These are phyloP conservation scores for Trichophyton schoenleinii DNA, from an alignment of 2,329 filamentous ascomycete species.

Conservation along the genomic window DNA sequence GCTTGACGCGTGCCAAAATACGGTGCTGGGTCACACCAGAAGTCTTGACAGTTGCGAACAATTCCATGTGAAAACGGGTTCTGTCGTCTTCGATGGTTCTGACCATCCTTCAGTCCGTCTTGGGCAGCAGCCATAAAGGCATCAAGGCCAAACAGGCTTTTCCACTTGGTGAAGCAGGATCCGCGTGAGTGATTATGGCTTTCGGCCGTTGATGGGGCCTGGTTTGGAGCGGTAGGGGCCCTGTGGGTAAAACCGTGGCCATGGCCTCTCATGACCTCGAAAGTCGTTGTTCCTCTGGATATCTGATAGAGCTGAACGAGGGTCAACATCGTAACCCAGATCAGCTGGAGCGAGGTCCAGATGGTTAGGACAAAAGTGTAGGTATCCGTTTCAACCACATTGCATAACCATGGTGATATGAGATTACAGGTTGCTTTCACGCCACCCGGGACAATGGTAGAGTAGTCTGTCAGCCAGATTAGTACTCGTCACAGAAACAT, in stretches of 20 bases:
- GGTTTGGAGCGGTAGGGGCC: slow-evolving; percentile 22
- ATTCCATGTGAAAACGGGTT: slow-evolving; percentile 82
- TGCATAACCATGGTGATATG: slow-evolving; percentile 62
- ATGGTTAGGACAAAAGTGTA: slow-evolving; percentile 68
- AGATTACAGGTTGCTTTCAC: slow-evolving; percentile 51
- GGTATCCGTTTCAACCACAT: slow-evolving; percentile 63
- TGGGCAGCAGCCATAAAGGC: slow-evolving; percentile 86
- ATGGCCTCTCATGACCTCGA: slow-evolving; percentile 78
- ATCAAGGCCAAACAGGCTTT: slow-evolving; percentile 74
- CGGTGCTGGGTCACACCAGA: slow-evolving; percentile 84
- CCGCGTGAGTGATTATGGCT: slow-evolving; percentile 31
- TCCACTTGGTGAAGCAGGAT: slow-evolving; percentile 67
- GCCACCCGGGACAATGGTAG: slow-evolving; percentile 41
- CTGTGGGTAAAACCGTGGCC: not conserved
- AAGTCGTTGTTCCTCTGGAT: slow-evolving; percentile 84
- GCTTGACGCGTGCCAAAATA: slow-evolving; percentile 63
- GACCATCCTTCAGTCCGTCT: slow-evolving; percentile 46
- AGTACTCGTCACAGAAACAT: slow-evolving; percentile 13
- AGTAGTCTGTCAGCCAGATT: slow-evolving; percentile 44
- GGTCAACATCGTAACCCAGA: slow-evolving; percentile 95
- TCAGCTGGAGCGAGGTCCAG: slow-evolving; percentile 74
- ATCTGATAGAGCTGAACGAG: slow-evolving; percentile 90
- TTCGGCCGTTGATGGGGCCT: slow-evolving; percentile 35
- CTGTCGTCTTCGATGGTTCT: slow-evolving; percentile 37
- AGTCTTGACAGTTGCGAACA: slow-evolving; percentile 84